Percentiles rank a stretch among this genome's conserved stretches.
Conservation (phyloP, 2,329 filamentous ascomycete species). For the Aspergillus vadensis region DNA sequence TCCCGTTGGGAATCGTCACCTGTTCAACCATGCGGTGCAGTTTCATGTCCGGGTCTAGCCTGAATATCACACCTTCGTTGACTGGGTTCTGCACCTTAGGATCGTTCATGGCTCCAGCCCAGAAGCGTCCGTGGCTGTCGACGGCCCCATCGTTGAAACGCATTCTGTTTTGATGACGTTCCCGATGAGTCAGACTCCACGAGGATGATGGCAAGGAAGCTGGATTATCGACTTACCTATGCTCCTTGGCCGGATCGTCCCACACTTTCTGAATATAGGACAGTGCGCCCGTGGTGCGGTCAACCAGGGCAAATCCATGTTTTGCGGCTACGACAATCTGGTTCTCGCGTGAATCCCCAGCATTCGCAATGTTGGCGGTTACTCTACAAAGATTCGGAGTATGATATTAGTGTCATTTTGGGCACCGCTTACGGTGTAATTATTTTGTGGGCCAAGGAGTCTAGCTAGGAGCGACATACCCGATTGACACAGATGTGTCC, state of each 20-base stretch:
- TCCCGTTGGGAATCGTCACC: conserved; percentile 80
- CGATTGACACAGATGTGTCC: conserved; percentile 60
- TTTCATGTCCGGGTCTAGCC: conserved; percentile 65
- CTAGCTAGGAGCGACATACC: conserved; percentile 38
- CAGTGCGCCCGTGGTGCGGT: conserved; percentile 61
- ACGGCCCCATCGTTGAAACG: conserved; percentile 79
- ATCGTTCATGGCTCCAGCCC: conserved; percentile 86
- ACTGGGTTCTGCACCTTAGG: conserved; percentile 60
- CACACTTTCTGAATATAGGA: conserved; percentile 61
- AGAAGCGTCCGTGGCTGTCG: conserved; percentile 79
- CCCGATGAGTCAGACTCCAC: conserved; percentile 16
- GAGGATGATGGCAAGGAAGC: not conserved
- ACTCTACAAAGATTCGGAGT: conserved; percentile 49
- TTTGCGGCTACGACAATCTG: conserved; percentile 79
- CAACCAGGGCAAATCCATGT: conserved; percentile 75
- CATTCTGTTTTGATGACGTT: conserved; percentile 40
- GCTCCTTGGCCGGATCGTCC: conserved; percentile 50
- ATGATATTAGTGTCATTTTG: conserved; percentile 48
- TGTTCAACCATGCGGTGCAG: conserved; percentile 62
- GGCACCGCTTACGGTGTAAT: conserved; percentile 5
- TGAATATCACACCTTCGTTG: conserved; percentile 68
- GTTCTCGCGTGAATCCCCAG: conserved; percentile 52
- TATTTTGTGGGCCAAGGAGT: not conserved
- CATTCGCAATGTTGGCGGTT: conserved; percentile 74
- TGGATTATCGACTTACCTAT: conserved; percentile 40